Conservation (phyloP, 2,329 filamentous ascomycete species). For the Fusarium paranaense region DNA sequence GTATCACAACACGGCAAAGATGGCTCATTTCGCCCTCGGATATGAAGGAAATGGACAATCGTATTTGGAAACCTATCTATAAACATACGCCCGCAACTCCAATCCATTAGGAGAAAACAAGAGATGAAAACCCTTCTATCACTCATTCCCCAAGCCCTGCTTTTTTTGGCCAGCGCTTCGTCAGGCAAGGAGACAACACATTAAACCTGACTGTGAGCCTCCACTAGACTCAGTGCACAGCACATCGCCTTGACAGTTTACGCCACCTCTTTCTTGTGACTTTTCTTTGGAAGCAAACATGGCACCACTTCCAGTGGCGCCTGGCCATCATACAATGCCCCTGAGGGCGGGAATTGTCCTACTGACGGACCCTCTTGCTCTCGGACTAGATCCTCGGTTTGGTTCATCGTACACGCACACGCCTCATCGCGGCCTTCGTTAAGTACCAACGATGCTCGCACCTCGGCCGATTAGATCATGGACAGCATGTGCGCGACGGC, state of each 20-base stretch:
- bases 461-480: constrained; percentile 9
- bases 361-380: not conserved
- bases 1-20: not conserved
- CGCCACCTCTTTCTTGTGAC: not conserved
- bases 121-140: not conserved
- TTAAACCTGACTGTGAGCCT: not conserved
- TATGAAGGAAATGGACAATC: not conserved
- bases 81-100: not conserved
- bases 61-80: not conserved
- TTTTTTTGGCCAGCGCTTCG: not conserved
- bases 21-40: not conserved
- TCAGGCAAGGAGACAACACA: not conserved
- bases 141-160: not conserved
- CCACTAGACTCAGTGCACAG: not conserved
- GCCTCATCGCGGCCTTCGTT: not conserved
- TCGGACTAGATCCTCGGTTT: not conserved
- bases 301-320: not conserved
- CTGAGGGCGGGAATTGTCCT: not conserved
- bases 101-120: not conserved
- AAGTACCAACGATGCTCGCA: not conserved
- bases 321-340: not conserved
- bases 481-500: constrained; percentile 7
- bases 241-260: not conserved
- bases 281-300: not conserved
- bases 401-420: not conserved